phyloP scores from a whole-genome alignment of 305 asterid species.

The Rubia tinctorum region DNA sequence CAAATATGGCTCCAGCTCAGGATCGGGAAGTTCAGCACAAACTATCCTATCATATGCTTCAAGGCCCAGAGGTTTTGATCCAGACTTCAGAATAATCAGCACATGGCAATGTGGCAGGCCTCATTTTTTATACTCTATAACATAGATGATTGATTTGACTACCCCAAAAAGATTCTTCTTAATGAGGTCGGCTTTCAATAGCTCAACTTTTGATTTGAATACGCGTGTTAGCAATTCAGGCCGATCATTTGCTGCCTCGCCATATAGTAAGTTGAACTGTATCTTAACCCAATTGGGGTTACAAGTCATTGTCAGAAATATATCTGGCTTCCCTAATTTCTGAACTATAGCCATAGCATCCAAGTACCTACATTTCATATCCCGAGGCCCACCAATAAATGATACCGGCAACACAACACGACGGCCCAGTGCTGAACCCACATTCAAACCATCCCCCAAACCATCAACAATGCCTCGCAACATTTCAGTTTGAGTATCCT shows the following conservation, averaged over 20 bases:
- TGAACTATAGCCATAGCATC: not conserved
- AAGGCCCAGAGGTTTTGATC: not conserved
- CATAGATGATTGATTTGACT: not conserved
- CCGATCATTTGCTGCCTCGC: not conserved
- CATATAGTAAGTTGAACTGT: not conserved
- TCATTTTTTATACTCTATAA: not conserved
- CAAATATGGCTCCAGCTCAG: not conserved
- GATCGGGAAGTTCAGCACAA: not conserved
- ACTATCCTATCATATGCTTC: not conserved
- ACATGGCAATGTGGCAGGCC: constrained; percentile 9
- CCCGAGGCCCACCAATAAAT: not conserved
- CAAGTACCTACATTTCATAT: not conserved
- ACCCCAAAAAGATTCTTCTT: not conserved
- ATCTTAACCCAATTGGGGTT: not conserved
- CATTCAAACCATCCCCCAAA: not conserved
- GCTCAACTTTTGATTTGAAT: not conserved
- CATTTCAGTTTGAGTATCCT: not conserved
- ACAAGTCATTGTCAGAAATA: not conserved
- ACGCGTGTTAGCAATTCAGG: not conserved
- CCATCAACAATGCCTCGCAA: not conserved
- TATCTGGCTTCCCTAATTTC: not conserved
- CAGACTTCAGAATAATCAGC: not conserved
- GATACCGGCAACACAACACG: not conserved
- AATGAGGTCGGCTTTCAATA: not conserved
- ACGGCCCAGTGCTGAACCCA: not conserved